Evolutionary conservation across 208 protist genomes (phyloP).

Genomic region (Leishmania major): DNA sequence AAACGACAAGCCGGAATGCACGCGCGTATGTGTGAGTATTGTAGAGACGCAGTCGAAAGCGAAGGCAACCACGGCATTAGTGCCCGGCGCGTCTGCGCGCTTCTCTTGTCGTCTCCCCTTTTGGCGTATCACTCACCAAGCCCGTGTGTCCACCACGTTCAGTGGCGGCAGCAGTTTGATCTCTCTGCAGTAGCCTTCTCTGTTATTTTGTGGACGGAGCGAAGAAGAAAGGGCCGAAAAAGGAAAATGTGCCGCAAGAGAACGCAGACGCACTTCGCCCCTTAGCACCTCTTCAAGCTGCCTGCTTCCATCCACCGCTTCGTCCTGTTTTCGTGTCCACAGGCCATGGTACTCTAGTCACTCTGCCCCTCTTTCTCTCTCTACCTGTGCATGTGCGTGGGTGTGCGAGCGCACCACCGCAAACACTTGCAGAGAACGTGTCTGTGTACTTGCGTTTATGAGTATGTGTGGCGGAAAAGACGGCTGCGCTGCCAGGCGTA

Average conservation of each 20-base stretch:
- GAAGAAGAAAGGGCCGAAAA: neutral
- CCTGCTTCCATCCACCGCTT: neutral
- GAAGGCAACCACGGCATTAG: neutral
- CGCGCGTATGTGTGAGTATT: neutral
- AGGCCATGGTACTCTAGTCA: constrained; percentile 1
- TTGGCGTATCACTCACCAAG: neutral
- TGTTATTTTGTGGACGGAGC: neutral
- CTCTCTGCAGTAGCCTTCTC: neutral
- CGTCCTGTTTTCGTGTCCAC: neutral
- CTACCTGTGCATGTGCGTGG: neutral
- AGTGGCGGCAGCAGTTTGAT: neutral
- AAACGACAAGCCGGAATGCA: neutral
- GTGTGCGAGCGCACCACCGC: neutral
- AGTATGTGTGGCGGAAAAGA: neutral
- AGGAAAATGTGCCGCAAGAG: no score
- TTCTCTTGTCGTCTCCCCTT: neutral
- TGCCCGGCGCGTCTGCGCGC: neutral
- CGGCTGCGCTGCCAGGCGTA: neutral
- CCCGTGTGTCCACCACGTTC: neutral
- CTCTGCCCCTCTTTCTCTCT: neutral
- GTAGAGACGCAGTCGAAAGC: neutral
- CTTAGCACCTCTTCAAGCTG: neutral
- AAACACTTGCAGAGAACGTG: no score
- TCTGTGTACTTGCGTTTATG: neutral
- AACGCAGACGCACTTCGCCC: neutral